Conservation (phyloP, 192 early-diverging fungal genomes). For the Paraglomus brasilianum region DNA sequence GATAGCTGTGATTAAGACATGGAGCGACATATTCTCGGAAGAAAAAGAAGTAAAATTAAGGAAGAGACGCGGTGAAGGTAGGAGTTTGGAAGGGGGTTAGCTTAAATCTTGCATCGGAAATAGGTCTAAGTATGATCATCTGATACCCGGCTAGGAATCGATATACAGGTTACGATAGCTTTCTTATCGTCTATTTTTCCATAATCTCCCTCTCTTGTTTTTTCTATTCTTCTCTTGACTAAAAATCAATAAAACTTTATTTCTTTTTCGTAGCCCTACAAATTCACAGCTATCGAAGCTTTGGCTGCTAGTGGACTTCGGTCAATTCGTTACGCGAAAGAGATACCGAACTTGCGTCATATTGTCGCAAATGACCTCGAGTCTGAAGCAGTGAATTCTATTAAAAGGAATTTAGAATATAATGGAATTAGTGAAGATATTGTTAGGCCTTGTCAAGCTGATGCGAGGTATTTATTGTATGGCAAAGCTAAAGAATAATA, state of each 20-base stretch:
- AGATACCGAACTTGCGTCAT: constrained; percentile 72
- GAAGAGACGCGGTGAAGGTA: no score
- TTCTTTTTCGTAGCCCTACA: constrained; percentile 19
- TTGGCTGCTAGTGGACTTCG: constrained; percentile 92
- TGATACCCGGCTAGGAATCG: no score
- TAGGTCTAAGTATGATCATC: no score
- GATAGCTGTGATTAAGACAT: constrained; percentile 91
- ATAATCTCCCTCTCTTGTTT: no score
- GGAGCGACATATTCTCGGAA: constrained; percentile 75
- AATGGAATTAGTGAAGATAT: constrained; percentile 76
- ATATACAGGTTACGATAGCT: no score
- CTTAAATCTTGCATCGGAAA: constrained; percentile 31
- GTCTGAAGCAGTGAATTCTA: constrained; percentile 85
- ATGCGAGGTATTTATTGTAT: constrained; percentile 67
- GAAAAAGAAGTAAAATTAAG: constrained; percentile 55
- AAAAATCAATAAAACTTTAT: constrained; percentile 30
- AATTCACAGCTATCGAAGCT: constrained; percentile 83
- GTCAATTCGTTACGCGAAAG: constrained; percentile 95
- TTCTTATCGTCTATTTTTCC: no score
- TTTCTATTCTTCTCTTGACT: constrained; percentile 32
- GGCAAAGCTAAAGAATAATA: no score
- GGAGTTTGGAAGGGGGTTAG: constrained; percentile 36
- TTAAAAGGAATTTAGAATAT: constrained; percentile 78
- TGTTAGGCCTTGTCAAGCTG: constrained; percentile 78
- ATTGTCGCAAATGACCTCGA: constrained; percentile 94